A percentile compares a stretch with the other conserved stretches of the same genome.
Evolutionary conservation across 2,329 filamentous ascomycete species (phyloP).

Genomic region (Calonectria pteridis): DNA sequence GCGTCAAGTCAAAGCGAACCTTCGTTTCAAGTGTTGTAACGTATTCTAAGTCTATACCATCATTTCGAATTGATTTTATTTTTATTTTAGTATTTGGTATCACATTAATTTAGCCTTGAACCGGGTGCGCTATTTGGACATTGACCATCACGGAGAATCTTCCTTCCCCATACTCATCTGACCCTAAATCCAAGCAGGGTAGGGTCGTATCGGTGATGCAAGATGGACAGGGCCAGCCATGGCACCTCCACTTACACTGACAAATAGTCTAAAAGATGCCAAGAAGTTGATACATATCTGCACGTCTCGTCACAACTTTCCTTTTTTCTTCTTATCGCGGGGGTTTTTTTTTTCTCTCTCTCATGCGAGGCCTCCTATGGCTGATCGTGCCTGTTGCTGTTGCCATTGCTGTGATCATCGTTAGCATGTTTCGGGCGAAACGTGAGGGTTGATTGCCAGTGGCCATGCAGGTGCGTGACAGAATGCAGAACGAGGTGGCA

Average conservation of each 20-base stretch:
- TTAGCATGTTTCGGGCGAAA: not conserved
- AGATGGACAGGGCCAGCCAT: not conserved
- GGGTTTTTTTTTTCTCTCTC: not conserved
- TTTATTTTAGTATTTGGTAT: not conserved
- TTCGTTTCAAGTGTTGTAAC: not conserved
- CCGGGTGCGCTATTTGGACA: not conserved
- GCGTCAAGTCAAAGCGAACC: not conserved
- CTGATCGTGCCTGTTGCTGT: not conserved
- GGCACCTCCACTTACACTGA: slow-evolving; percentile 7
- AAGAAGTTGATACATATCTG: not conserved
- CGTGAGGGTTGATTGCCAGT: not conserved
- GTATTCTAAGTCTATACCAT: not conserved
- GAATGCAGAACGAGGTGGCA: slow-evolving; percentile 5
- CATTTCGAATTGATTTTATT: not conserved
- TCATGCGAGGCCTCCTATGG: not conserved
- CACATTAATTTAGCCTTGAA: not conserved
- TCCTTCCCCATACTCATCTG: slow-evolving; percentile 12
- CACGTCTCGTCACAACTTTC: not conserved
- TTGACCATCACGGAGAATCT: not conserved
- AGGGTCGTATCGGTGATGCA: slow-evolving; percentile 12
- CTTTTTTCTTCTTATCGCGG: not conserved
- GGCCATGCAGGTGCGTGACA: slow-evolving; percentile 1
- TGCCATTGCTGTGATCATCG: too few species aligned
- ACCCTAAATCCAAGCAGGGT: slow-evolving; percentile 5
- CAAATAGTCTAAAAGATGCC: slow-evolving; percentile 4